Evolutionary conservation across 441 rosid genomes (phyloP), one percentile per base, ranked within the genome.

Genomic region (Capsella rubella): DNA sequence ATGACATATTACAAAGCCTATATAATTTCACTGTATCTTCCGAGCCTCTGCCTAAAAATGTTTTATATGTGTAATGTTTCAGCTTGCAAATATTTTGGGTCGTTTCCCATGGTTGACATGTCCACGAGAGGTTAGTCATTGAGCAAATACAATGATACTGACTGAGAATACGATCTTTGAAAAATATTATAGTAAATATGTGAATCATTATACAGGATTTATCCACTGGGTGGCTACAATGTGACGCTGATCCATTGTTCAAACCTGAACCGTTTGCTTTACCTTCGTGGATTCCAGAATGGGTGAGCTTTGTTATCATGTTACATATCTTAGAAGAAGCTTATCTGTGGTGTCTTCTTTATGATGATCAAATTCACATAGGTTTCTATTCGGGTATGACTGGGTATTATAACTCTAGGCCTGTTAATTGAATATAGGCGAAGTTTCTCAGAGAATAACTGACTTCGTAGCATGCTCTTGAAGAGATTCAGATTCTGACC

Each of bases 31-130:
- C 55, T 67, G 3, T 72, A 13, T 53, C 39, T 21, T 66, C 16
- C 27, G 4, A 12, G 2, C 45, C 4, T 57, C 59, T 52, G 15
- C 46, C 61, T 63, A 39, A 69, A 72, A 29, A 39, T 67, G 16
- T 32, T 71, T 11, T 65, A 71, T 39, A 54, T 67, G 16, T 63
- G 18, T 64, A 43, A 52, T 79, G 64, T 73, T 84, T 84, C 90
- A 95, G 99, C 90, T 95, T 8, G 97, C 99, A 29, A 89, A 90
- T 78, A 34, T 95, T 31, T 45, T 95, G 84, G 97, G 99, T 25
- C 91, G 85, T 78, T 90, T 75, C 79, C 89, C 84, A 73, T 95
- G 99, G 99, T 73, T 95, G 69, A 95, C 99, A 61, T 90, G 97
- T 81, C 97, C 99, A 9, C 70, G 99, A 64, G 90, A 89, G 96